Percentiles rank a stretch among this genome's conserved stretches.
These are phyloP conservation scores for Trichoderma polysporum DNA, from an alignment of 2,329 filamentous ascomycete genomes.

Conservation along the genomic window DNA sequence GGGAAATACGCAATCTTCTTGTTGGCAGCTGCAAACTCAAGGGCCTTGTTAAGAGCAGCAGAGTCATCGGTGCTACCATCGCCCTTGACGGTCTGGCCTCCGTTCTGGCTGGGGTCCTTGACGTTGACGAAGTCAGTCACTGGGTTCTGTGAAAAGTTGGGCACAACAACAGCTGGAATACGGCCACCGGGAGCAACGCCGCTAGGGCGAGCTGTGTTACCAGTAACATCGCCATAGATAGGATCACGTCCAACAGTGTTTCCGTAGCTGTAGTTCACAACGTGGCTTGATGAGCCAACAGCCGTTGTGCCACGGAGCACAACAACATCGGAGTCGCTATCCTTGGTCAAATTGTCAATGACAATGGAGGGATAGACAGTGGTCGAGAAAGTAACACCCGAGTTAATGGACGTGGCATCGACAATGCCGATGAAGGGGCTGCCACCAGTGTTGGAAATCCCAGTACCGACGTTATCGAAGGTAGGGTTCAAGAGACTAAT, in stretches of 20 bases:
- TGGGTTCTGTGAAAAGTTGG: conserved; percentile 38
- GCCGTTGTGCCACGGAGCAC: conserved; percentile 33
- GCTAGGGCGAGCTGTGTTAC: conserved; percentile 33
- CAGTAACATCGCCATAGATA: conserved; percentile 38
- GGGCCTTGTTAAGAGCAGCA: conserved; percentile 38
- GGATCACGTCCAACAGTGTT: conserved; percentile 44
- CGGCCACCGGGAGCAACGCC: conserved; percentile 39
- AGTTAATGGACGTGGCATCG: conserved; percentile 43
- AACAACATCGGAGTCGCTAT: conserved; percentile 39
- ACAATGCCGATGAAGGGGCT: conserved; percentile 42
- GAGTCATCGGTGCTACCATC: conserved; percentile 42
- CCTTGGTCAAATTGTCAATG: conserved; percentile 45
- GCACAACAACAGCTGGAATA: conserved; percentile 39
- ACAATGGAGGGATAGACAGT: conserved; percentile 40
- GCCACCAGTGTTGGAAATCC: conserved; percentile 37
- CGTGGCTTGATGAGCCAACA: conserved; percentile 32
- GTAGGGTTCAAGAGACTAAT: conserved; percentile 42
- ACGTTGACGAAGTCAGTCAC: conserved; percentile 35
- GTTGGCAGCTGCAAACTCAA: conserved; percentile 37
- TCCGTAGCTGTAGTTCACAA: conserved; percentile 43
- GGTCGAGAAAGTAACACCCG: conserved; percentile 41
- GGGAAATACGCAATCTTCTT: conserved; percentile 33
- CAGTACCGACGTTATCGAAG: conserved; percentile 41
- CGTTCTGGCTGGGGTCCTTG: conserved; percentile 39
- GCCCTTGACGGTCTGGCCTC: conserved; percentile 35